Evolutionary conservation across 495 filamentous ascomycete genomes (phyloP).

Genomic region (Mycothermus thermophilus): DNA sequence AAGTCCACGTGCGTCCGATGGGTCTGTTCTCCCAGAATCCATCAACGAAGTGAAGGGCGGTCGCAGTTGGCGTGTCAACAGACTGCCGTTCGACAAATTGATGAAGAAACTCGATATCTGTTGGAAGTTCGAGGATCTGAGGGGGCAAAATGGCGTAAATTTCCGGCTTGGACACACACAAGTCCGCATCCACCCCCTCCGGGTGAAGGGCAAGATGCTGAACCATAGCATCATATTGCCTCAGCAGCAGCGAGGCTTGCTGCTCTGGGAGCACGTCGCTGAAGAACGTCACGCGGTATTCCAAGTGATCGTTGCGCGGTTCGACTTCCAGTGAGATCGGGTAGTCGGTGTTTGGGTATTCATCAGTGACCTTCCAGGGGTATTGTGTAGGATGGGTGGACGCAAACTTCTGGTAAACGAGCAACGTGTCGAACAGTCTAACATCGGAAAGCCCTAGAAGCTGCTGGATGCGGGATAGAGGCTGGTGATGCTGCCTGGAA

Average conservation of each 20-base stretch:
- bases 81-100: conserved; percentile 43
- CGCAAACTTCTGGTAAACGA: conserved; percentile 56
- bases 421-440: conserved; percentile 61
- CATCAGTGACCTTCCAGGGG: conserved; percentile 20
- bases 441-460: conserved; percentile 45
- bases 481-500: conserved; percentile 53
- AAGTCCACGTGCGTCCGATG: conserved; percentile 42
- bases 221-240: conserved; percentile 47
- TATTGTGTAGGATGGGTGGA: not conserved
- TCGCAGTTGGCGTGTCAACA: conserved; percentile 27
- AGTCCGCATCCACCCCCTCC: conserved; percentile 12
- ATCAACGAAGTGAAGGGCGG: conserved; percentile 49
- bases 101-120: conserved; percentile 40
- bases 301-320: conserved; percentile 32
- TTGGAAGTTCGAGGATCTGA: conserved; percentile 25
- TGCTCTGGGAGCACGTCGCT: conserved; percentile 43
- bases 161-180: conserved; percentile 9
- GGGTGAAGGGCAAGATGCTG: conserved; percentile 29
- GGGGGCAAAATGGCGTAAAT: conserved; percentile 46
- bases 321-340: conserved; percentile 61
- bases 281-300: conserved; percentile 48
- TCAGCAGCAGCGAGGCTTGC: conserved; percentile 47
- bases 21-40: conserved; percentile 17
- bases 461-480: conserved; percentile 52
- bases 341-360: conserved; percentile 40